Conservation (phyloP, 306 rosid species). For the Mucuna pruriens region DNA sequence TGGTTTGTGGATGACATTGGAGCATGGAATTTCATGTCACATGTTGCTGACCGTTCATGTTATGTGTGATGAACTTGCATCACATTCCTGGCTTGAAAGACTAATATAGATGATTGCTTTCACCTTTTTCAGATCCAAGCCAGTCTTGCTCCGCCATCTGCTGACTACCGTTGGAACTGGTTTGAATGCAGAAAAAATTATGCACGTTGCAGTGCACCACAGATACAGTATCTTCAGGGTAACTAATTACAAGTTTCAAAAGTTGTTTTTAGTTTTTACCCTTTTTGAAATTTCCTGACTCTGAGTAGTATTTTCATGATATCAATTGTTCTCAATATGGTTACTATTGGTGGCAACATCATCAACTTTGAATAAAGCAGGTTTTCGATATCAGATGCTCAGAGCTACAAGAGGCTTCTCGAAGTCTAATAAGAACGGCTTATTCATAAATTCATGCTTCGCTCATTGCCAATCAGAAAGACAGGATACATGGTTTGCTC, state of each 20-base stretch:
- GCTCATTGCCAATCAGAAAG: conserved; percentile 62
- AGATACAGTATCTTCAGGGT: conserved; percentile 58
- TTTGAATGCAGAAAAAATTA: conserved; percentile 50
- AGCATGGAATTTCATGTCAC: neutral
- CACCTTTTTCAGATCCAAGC: conserved; percentile 50
- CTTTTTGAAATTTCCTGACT: neutral
- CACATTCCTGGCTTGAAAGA: conserved; percentile 1
- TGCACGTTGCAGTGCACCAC: conserved; percentile 52
- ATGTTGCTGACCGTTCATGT: neutral
- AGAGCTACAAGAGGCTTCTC: conserved; percentile 50
- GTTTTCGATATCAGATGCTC: conserved; percentile 56
- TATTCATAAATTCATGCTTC: conserved; percentile 59
- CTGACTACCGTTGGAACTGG: conserved; percentile 59
- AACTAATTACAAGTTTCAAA: neutral
- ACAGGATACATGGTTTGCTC: conserved; percentile 60
- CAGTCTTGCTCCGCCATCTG: conserved; percentile 60
- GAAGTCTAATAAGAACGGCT: conserved; percentile 44
- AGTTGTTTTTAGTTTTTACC: conserved; percentile 1
- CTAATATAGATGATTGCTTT: conserved; percentile 7
- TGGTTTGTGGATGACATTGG: neutral
- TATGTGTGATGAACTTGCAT: neutral
- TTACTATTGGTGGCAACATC: conserved; percentile 17
- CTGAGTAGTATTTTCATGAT: conserved; percentile 13
- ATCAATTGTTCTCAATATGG: neutral
- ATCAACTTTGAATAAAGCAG: conserved; percentile 31